A percentile compares a stretch with the other conserved stretches of the same genome.
Conservation (phyloP, 1,284 basidiomycete species). For the Cryptococcus maquisensis region DNA sequence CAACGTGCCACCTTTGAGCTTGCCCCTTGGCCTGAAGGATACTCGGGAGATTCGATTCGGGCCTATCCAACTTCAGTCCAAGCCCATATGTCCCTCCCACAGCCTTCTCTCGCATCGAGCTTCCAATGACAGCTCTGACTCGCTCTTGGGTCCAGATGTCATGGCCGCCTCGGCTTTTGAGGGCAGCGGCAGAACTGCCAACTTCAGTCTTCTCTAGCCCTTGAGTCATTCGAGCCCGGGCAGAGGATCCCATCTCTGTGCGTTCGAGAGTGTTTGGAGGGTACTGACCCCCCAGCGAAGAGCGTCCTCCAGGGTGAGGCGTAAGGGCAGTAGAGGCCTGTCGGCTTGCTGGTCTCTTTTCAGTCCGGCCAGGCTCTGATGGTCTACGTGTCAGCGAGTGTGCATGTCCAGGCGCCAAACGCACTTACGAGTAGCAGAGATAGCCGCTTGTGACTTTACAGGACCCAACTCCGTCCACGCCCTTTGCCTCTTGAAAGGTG, state of each 20-base stretch:
- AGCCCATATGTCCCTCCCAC: too few species aligned
- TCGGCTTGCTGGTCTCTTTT: neutral
- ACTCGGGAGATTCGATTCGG: too few species aligned
- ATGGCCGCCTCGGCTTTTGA: too few species aligned
- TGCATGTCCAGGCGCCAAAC: too few species aligned
- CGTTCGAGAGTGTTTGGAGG: neutral
- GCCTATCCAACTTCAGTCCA: too few species aligned
- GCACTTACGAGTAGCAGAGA: slow-evolving; percentile 2
- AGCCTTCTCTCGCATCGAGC: too few species aligned
- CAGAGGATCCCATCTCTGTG: neutral
- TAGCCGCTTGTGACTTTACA: neutral
- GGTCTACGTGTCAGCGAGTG: neutral
- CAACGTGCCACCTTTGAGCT: too few species aligned
- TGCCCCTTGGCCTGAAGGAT: too few species aligned
- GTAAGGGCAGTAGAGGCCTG: neutral
- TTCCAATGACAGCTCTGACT: too few species aligned
- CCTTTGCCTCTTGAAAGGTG: neutral
- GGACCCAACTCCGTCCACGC: slow-evolving; percentile 1
- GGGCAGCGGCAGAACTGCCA: neutral
- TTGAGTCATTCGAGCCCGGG: neutral
- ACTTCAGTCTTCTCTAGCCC: neutral
- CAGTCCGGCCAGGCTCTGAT: too few species aligned
- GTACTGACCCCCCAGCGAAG: too few species aligned
- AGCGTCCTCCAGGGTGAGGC: neutral
- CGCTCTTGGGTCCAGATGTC: too few species aligned